phyloP scores from a whole-genome alignment of 176 grass and related monocot genomes.

The Eleusine indica region DNA sequence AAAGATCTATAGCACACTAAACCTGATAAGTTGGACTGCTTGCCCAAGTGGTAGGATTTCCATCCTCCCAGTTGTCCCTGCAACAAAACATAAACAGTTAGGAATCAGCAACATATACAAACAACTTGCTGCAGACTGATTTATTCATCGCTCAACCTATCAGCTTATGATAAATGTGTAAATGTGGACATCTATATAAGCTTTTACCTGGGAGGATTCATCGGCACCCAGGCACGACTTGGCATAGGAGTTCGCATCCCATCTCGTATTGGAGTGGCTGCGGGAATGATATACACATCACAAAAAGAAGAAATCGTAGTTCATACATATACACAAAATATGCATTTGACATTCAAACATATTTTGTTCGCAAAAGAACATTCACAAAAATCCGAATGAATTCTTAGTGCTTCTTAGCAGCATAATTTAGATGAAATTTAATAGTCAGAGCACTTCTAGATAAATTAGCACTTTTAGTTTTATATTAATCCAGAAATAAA shows the following conservation, averaged over 20 bases:
- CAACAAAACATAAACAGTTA: conserved; percentile 24
- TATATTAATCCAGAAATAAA: no score
- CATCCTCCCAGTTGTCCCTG: conserved; percentile 81
- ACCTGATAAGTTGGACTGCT: conserved; percentile 79
- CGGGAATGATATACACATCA: conserved; percentile 27
- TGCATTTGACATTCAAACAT: background rate
- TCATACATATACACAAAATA: background rate
- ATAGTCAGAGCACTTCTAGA: background rate
- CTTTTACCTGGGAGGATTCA: conserved; percentile 88
- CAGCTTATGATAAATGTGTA: background rate
- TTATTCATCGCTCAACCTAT: conserved; percentile 11
- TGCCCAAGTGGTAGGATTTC: conserved; percentile 69
- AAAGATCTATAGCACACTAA: background rate
- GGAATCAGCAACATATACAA: conserved; percentile 31
- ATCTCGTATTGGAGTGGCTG: conserved; percentile 96
- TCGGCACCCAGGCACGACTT: conserved; percentile 81
- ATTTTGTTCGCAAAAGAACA: background rate
- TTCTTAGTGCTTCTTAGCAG: no score
- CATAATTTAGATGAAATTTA: conserved; percentile 28
- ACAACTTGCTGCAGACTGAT: conserved; percentile 11
- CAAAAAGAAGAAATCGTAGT: conserved; percentile 2
- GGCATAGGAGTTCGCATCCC: conserved; percentile 94
- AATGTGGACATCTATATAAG: background rate
- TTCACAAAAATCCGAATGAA: background rate
- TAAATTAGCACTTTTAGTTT: no score